A percentile compares a stretch with the other conserved stretches of the same genome.
These are phyloP conservation scores for Aegilops tauschii DNA, from an alignment of 176 grass and related monocot genomes.

Conservation along the genomic window DNA sequence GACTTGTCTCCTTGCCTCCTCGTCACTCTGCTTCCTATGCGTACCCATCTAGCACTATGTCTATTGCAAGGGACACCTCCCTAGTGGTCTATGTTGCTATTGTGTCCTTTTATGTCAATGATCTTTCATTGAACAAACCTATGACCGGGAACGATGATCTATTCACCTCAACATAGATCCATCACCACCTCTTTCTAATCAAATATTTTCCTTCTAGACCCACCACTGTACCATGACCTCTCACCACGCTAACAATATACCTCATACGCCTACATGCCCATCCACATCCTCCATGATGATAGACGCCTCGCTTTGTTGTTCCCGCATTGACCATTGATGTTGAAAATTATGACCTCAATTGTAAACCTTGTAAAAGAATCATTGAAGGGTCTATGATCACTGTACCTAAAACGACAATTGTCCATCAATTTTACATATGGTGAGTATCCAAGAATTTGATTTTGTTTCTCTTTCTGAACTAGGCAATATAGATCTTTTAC, in stretches of 20 bases:
- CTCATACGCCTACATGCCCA: background rate
- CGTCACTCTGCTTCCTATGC: background rate
- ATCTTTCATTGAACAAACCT: background rate
- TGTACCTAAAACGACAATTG: too few relatives aligned
- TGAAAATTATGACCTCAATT: background rate
- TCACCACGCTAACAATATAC: background rate
- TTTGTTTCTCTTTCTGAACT: too few relatives aligned
- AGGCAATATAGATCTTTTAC: too few relatives aligned
- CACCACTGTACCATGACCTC: background rate
- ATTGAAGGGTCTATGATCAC: background rate
- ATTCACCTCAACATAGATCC: background rate
- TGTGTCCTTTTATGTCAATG: background rate
- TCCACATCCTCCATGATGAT: background rate
- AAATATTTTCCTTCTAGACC: background rate
- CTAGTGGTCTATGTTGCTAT: background rate
- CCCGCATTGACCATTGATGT: background rate
- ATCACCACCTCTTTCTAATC: background rate
- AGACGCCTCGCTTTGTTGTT: background rate
- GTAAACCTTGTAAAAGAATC: background rate
- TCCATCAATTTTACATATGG: background rate
- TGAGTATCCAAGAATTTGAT: background rate
- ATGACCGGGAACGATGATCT: accelerated
- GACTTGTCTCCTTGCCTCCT: background rate
- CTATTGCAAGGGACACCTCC: background rate
- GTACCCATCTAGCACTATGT: background rate